Conservation (phyloP, 2,329 filamentous ascomycete genomes). For the Chlorencoelia australis region DNA sequence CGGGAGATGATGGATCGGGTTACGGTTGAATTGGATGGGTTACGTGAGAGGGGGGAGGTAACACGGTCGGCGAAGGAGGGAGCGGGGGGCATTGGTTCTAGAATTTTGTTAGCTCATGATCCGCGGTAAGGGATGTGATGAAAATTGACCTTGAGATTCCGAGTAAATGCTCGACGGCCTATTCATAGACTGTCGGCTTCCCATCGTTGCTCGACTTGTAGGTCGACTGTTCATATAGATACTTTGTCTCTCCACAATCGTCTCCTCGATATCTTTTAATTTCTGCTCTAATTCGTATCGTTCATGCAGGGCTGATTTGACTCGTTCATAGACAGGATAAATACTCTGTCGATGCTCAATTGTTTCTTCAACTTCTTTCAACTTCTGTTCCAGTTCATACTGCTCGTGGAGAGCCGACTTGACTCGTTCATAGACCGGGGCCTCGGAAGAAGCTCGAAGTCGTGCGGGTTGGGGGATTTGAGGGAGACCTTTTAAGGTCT, state of each 20-base stretch:
- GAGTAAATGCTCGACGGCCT: constrained; percentile 18
- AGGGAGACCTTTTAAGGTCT: constrained; percentile 17
- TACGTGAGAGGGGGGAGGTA: constrained; percentile 19
- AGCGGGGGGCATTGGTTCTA: constrained; percentile 44
- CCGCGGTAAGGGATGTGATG: not conserved
- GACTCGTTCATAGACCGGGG: constrained; percentile 24
- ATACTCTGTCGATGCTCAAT: constrained; percentile 46
- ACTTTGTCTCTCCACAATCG: constrained; percentile 46
- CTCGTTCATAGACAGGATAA: constrained; percentile 22
- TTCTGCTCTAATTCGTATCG: constrained; percentile 46
- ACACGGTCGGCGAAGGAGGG: constrained; percentile 30
- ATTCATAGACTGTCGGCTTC: constrained; percentile 15
- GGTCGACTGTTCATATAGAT: constrained; percentile 31
- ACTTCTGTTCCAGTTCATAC: constrained; percentile 46
- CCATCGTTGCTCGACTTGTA: constrained; percentile 20
- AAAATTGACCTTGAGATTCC: constrained; percentile 17
- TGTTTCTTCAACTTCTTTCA: constrained; percentile 49
- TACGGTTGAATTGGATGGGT: constrained; percentile 9
- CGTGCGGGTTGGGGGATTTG: constrained; percentile 20
- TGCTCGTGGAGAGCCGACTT: constrained; percentile 26
- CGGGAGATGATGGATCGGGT: too few species aligned
- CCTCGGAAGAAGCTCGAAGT: constrained; percentile 22
- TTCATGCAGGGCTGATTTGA: constrained; percentile 25
- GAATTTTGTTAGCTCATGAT: constrained; percentile 19
- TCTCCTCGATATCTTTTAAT: constrained; percentile 48